Evolutionary conservation across 345 rosid genomes (phyloP).

Genomic region (Hibiscus tridactylites): DNA sequence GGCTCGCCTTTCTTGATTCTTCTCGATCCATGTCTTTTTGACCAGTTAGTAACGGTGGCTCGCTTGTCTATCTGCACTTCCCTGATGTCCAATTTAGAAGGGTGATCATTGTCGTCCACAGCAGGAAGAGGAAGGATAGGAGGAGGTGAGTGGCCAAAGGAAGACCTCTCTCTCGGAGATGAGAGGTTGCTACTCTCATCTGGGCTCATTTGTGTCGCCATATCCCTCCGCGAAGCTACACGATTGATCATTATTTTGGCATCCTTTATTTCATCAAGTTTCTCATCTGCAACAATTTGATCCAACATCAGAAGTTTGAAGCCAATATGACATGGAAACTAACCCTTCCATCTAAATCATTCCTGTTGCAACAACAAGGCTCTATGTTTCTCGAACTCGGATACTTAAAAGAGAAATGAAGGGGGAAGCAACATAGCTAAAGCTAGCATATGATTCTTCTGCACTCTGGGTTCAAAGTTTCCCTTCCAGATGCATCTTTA

Average conservation of each 20-base stretch:
- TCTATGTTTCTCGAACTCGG: neutral
- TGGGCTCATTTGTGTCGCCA: constrained; percentile 93
- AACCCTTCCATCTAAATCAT: no score
- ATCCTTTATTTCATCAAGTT: constrained; percentile 28
- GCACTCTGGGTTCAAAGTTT: neutral
- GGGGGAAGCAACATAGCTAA: neutral
- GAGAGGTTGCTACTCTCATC: constrained; percentile 34
- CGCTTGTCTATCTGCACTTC: constrained; percentile 76
- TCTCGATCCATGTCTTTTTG: constrained; percentile 41
- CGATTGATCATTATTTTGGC: constrained; percentile 32
- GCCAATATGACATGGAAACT: neutral
- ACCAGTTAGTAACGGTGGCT: constrained; percentile 48
- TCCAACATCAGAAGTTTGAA: neutral
- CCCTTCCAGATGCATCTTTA: neutral
- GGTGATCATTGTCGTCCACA: constrained; percentile 25
- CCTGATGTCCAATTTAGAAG: constrained; percentile 51
- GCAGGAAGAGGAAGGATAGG: constrained; percentile 26
- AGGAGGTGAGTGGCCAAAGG: constrained; percentile 31
- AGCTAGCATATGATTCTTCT: neutral
- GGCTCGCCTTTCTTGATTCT: constrained; percentile 33
- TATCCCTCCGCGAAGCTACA: constrained; percentile 60
- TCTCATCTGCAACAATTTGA: constrained; percentile 45
- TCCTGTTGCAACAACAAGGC: neutral
- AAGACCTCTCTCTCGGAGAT: constrained; percentile 34
- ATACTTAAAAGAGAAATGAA: neutral